These are phyloP conservation scores for Russula sp. DNA, from an alignment of 768 basidiomycete genomes.

Conservation along the genomic window DNA sequence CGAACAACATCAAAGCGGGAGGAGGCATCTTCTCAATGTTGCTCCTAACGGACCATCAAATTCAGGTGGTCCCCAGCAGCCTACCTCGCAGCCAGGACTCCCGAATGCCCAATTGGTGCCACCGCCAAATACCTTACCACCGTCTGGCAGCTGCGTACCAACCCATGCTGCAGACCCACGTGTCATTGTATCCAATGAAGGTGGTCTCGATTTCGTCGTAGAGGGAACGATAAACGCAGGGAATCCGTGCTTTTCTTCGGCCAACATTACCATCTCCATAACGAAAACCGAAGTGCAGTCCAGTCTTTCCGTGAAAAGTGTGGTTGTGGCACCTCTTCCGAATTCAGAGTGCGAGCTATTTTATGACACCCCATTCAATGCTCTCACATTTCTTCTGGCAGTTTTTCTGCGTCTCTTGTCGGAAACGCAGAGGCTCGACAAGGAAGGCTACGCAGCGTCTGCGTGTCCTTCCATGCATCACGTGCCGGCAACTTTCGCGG, in stretches of 20 bases:
- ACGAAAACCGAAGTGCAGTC: neutral
- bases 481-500: neutral
- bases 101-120: neutral
- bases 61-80: neutral
- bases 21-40: constrained; percentile 6
- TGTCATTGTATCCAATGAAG: constrained; percentile 8
- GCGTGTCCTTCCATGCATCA: constrained; percentile 10
- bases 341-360: too few species aligned
- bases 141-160: neutral
- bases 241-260: neutral
- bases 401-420: too few species aligned
- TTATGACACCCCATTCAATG: neutral
- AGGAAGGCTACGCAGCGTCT: neutral
- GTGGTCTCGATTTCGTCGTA: constrained; percentile 7
- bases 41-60: neutral
- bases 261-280: neutral
- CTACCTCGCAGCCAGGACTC: neutral
- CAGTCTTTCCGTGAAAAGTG: neutral
- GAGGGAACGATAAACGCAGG: neutral
- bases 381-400: neutral
- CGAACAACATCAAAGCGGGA: constrained; percentile 2
- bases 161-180: neutral
- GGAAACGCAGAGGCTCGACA: neutral
- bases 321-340: neutral
- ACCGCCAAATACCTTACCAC: neutral